phyloP scores from a whole-genome alignment of 1,284 basidiomycete species.

The Pseudozyma sp. region DNA sequence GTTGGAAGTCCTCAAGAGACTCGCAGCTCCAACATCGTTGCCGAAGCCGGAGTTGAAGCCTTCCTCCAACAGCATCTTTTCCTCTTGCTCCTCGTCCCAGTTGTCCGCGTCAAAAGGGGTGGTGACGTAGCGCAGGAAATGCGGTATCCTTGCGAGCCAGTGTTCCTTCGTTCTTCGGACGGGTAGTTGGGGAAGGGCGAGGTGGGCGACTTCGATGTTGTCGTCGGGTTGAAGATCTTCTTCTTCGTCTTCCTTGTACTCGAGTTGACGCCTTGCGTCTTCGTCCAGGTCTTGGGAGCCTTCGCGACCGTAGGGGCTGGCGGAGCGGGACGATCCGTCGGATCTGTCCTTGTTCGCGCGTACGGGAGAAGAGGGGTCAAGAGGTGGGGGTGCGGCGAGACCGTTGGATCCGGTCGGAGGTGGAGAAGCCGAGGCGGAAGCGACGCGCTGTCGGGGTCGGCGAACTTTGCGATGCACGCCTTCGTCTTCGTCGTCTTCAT shows the following conservation, averaged over 20 bases:
- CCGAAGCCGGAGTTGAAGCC: conserved; percentile 72
- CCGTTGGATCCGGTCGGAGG: conserved; percentile 28
- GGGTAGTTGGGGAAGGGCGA: conserved; percentile 57
- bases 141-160: conserved; percentile 63
- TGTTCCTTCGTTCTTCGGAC: conserved; percentile 64
- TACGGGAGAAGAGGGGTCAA: conserved; percentile 26
- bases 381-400: conserved; percentile 23
- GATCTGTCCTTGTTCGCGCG: conserved; percentile 26
- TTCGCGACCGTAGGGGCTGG: conserved; percentile 32
- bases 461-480: conserved; percentile 38
- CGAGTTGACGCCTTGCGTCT: conserved; percentile 50
- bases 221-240: conserved; percentile 72
- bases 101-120: conserved; percentile 54
- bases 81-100: conserved; percentile 60
- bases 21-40: conserved; percentile 67
- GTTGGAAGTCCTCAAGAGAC: conserved; percentile 81
- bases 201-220: conserved; percentile 73
- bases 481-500: conserved; percentile 49
- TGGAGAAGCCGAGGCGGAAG: conserved; percentile 39
- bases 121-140: conserved; percentile 63
- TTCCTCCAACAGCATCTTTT: conserved; percentile 45
- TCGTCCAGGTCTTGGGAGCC: conserved; percentile 48
- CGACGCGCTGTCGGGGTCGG: conserved; percentile 39
- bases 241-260: conserved; percentile 70
- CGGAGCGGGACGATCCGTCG: conserved; percentile 32